Base-by-base conservation (phyloP, 202 grass and related monocot genomes). In the Setaria italica region DNA sequence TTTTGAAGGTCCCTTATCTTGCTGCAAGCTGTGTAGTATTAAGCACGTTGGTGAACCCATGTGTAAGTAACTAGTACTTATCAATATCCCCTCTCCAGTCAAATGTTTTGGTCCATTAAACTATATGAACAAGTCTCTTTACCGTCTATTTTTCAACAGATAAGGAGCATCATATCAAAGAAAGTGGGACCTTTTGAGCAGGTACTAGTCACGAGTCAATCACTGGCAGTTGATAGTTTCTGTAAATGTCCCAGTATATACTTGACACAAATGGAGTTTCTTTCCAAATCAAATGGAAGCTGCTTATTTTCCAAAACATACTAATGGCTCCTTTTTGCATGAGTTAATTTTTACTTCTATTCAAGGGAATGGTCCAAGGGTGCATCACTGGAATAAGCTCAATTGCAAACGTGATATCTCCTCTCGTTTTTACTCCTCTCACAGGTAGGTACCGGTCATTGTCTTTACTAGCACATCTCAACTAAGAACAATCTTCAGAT, bases 111-210 rank as follows among this genome's bases (percentile, higher is more conserved):
- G 72, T 77, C 33, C 16, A 60, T 86, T 55, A 25, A 59, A 19
- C 9, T 55, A 78, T 86, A 48, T 65, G 42, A 78, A 67, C 17
- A 62, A 20, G 49, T 41, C 34, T 60, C 46, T 54, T 43, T 21
- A 49, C 42, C 55, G 47, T 80, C 49, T 55, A 7, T 62, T 45
- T 83, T 72, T 80, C 66, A n/a, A 90, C 80, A 97, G 95, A 90
- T 97, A 72, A 88, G 95, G 74, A 97, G 90, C 87, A 97, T 95
- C 76, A 70, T 95, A 83, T 97, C 95, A 9, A 95, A 89, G 87
- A 89, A 90, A 62, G 95, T 85, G 12, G 89, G 95, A 46, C 87
- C 92, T 39, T 88, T 57, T 85, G 95, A 95, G 62, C 95, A 97
- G 95, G 95, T 97, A 88, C 17, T 67, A 63, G 58, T 39, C 4